Evolutionary conservation across 805 yeast genomes (phyloP).

Genomic region (Cyberlindnera xishuangbannaensis): DNA sequence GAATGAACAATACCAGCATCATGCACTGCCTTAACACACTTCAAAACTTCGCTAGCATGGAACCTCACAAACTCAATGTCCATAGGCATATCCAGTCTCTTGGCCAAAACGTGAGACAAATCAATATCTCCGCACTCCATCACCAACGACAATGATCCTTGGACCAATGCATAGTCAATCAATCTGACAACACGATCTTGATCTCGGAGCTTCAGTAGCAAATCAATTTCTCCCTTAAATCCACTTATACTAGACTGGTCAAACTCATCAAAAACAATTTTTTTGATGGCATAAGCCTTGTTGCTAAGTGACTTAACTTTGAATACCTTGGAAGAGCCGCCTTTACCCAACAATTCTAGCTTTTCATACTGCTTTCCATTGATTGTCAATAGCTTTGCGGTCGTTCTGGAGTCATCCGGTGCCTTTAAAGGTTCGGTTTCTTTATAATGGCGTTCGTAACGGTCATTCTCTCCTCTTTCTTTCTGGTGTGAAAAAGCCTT

Average conservation of each 20-base stretch:
- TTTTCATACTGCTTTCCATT: constrained; percentile 66
- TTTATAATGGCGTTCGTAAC: constrained; percentile 16
- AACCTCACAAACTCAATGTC: constrained; percentile 75
- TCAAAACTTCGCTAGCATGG: constrained; percentile 70
- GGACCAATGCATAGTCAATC: constrained; percentile 64
- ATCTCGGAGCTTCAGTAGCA: constrained; percentile 52
- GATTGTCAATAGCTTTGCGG: constrained; percentile 30
- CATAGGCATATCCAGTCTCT: constrained; percentile 43
- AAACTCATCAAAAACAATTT: constrained; percentile 74
- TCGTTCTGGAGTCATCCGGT: constrained; percentile 17
- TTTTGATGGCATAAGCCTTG: constrained; percentile 70
- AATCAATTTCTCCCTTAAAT: constrained; percentile 85
- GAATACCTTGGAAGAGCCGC: constrained; percentile 90
- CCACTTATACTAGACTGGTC: constrained; percentile 70
- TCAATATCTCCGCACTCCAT: constrained; percentile 97
- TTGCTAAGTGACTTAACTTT: constrained; percentile 58
- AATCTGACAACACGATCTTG: constrained; percentile 73
- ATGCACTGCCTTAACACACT: constrained; percentile 87
- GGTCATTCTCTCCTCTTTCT: constrained; percentile 3
- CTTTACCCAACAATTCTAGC: constrained; percentile 77
- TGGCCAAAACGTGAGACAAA: constrained; percentile 70
- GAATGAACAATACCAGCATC: constrained; percentile 79
- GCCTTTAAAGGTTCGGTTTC: constrained; percentile 21
- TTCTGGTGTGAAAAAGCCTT: constrained; percentile 3
- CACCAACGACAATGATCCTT: constrained; percentile 60